phyloP scores from a whole-genome alignment of 2,329 filamentous ascomycete genomes.

The Cladosporium sphaerospermum region DNA sequence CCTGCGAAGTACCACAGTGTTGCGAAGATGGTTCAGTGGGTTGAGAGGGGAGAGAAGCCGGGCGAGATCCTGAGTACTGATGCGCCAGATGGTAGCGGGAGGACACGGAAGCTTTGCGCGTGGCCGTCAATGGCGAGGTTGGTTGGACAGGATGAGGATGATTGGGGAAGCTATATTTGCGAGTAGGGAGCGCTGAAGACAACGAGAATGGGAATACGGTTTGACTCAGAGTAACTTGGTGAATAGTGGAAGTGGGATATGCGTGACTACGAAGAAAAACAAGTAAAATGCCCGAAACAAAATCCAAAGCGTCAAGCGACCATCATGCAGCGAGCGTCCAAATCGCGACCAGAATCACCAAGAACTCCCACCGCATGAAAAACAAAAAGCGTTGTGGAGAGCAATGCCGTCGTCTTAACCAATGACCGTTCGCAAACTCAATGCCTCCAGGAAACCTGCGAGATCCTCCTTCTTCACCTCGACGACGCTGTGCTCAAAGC shows the following conservation, averaged over 20 bases:
- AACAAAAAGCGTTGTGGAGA: too few species aligned
- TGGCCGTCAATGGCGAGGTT: conserved; percentile 30
- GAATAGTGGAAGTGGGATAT: too few species aligned
- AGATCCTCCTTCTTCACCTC: conserved; percentile 97
- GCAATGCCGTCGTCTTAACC: conserved; percentile 32
- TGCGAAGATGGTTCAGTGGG: conserved; percentile 24
- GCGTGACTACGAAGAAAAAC: too few species aligned
- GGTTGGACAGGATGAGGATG: conserved; percentile 19
- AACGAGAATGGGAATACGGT: neutral
- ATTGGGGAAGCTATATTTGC: conserved; percentile 23
- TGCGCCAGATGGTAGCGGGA: conserved; percentile 26
- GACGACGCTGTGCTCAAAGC: conserved; percentile 94
- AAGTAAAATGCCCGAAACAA: too few species aligned
- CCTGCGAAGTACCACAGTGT: conserved; percentile 25
- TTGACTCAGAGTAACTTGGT: too few species aligned
- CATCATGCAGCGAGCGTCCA: neutral
- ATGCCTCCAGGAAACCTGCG: conserved; percentile 77
- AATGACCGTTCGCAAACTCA: conserved; percentile 86
- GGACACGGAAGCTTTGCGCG: conserved; percentile 31
- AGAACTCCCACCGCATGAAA: too few species aligned
- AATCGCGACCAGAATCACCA: neutral
- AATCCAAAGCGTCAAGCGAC: neutral
- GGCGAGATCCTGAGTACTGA: conserved; percentile 26
- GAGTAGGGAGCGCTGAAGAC: conserved; percentile 10
- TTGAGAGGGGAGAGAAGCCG: conserved; percentile 28